These are phyloP conservation scores for Tremella mesenterica DNA, from an alignment of 768 basidiomycete species.

Conservation along the genomic window DNA sequence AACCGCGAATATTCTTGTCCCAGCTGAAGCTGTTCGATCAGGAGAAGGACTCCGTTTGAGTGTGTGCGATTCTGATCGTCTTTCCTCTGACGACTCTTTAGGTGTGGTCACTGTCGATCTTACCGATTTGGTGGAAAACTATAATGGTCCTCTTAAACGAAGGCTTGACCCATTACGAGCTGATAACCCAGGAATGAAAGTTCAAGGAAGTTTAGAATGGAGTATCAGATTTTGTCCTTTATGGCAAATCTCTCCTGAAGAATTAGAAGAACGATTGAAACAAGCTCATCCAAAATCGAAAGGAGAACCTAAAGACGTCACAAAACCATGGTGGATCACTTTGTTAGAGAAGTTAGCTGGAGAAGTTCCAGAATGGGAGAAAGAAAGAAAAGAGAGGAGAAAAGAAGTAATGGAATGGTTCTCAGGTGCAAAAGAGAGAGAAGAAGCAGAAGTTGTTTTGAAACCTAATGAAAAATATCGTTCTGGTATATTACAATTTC, in stretches of 20 bases:
- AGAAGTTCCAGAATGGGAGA: slow-evolving; percentile 35
- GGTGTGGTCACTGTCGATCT: slow-evolving; percentile 43
- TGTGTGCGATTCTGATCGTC: slow-evolving; percentile 41
- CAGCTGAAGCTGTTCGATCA: slow-evolving; percentile 37
- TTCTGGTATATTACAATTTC: slow-evolving; percentile 41
- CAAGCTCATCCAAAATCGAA: slow-evolving; percentile 7
- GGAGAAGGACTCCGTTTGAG: slow-evolving; percentile 40
- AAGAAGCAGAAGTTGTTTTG: slow-evolving; percentile 34
- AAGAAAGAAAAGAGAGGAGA: slow-evolving; percentile 29
- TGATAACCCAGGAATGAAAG: slow-evolving; percentile 27
- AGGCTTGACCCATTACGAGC: slow-evolving; percentile 19
- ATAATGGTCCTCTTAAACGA: slow-evolving; percentile 4
- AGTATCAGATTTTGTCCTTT: slow-evolving; percentile 39
- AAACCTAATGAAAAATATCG: slow-evolving; percentile 29
- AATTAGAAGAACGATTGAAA: slow-evolving; percentile 9
- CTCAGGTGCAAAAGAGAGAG: slow-evolving; percentile 40
- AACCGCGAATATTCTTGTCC: slow-evolving; percentile 38
- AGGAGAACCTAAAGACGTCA: slow-evolving; percentile 10
- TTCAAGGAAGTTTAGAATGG: slow-evolving; percentile 35
- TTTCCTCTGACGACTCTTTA: slow-evolving; percentile 41
- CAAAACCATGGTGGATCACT: slow-evolving; percentile 24
- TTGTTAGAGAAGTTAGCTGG: slow-evolving; percentile 23
- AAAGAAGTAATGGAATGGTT: slow-evolving; percentile 42
- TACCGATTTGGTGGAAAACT: slow-evolving; percentile 23
- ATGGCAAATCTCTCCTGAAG: slow-evolving; percentile 36